Evolutionary conservation across 2,329 filamentous ascomycete species (phyloP), one percentile per base, ranked within the genome.

Genomic region (Diplocarpon rosae): DNA sequence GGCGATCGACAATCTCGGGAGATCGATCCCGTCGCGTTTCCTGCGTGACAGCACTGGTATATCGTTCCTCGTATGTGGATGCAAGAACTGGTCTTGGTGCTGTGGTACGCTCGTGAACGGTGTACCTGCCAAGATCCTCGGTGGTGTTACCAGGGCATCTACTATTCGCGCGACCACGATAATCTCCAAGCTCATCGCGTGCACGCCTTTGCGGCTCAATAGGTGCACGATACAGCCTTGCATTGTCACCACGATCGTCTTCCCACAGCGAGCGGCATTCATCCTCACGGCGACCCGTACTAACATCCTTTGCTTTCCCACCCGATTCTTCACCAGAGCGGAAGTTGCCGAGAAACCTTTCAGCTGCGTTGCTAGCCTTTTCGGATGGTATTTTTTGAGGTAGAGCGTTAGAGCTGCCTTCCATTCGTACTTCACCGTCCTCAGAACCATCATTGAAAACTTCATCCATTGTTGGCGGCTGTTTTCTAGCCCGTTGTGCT

Each of bases 271-370:
- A 30, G 11, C 35, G 51, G 15, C 42, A 48, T 20, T 51, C 42
- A 17, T 39, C 28, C 37, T 51, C 47, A 27, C 45, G 40, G 20
- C 32, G 37, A 16, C 37, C 49, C 36, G 40, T 16, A 11, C 13
- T 10, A 36, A n/a, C 10, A 12, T 32, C 11, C 3, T 14, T 32
- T 14, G 9, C 30, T 4, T 12, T 14, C 11, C 50, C 46, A 16
- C 43, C 44, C 13, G 38, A 33, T 9, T 29, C 43, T 17, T 53
- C 56, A 8, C 44, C 58, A 15, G 63, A 56, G 13, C 54, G 48
- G 17, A 65, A 63, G n/a, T 55, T 57, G 39, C 60, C 59, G 12
- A 66, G 52, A 38, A 67, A 67, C 13, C 59, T 56, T 37, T 66
- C 64, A 10, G 63, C 62, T n/a, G 58, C 63, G 37, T 52, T 61